Percentiles rank a stretch among this genome's conserved stretches.
phyloP scores from a whole-genome alignment of 805 yeast species.

The Sugiyamaella mastotermitis region DNA sequence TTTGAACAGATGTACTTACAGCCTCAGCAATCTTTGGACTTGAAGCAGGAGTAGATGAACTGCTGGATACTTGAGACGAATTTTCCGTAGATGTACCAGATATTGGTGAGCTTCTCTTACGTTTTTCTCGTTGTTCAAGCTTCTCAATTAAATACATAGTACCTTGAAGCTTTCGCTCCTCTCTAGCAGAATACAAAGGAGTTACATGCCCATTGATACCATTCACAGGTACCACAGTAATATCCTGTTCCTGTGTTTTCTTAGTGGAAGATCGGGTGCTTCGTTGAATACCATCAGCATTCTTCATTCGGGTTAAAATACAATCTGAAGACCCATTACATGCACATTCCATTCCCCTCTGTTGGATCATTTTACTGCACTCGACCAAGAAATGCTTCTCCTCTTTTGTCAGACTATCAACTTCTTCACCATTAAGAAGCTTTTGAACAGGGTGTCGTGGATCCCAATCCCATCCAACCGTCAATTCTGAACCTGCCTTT shows the following conservation, averaged over 20 bases:
- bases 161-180: conserved; percentile 24
- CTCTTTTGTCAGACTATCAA: conserved; percentile 15
- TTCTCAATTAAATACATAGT: conserved; percentile 21
- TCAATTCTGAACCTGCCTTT: conserved; percentile 60
- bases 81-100: background rate
- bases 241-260: conserved; percentile 1
- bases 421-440: conserved; percentile 40
- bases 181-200: conserved; percentile 23
- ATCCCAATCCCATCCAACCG: conserved; percentile 90
- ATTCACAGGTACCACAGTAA: background rate
- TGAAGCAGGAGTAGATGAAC: background rate
- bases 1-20: no score
- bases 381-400: conserved; percentile 18
- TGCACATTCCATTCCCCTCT: conserved; percentile 27
- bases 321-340: conserved; percentile 23
- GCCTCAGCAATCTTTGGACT: no score
- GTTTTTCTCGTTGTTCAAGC: conserved; percentile 10
- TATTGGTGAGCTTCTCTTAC: background rate
- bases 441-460: conserved; percentile 62
- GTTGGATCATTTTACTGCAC: conserved; percentile 17
- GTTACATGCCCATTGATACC: conserved; percentile 1
- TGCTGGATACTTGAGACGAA: background rate
- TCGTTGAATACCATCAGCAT: conserved; percentile 13
- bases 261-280: conserved; percentile 9
- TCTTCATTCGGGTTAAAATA: conserved; percentile 20